phyloP scores from a whole-genome alignment of 805 yeast genomes.

The Clavispora vitiphila region DNA sequence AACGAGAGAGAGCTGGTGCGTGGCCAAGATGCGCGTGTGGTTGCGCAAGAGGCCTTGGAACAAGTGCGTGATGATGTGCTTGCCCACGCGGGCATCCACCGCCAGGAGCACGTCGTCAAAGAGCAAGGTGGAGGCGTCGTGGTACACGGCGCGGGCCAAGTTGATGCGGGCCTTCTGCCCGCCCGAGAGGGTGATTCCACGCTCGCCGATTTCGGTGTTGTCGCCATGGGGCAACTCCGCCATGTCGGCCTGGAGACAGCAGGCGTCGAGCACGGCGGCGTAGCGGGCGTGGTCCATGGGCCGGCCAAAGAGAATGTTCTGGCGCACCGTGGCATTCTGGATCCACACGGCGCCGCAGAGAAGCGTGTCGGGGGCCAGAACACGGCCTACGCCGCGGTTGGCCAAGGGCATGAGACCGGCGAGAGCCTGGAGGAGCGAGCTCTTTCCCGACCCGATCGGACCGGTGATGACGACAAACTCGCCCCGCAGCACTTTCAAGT shows the following conservation, averaged over 20 bases:
- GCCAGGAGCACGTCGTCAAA: constrained; percentile 43
- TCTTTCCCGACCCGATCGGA: constrained; percentile 40
- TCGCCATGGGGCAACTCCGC: constrained; percentile 31
- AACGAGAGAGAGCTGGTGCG: constrained; percentile 39
- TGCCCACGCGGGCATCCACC: constrained; percentile 41
- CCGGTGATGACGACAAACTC: constrained; percentile 42
- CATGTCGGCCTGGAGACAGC: constrained; percentile 38
- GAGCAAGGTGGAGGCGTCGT: constrained; percentile 27
- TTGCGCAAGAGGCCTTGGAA: constrained; percentile 29
- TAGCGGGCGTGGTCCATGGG: constrained; percentile 26
- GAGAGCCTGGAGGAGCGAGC: constrained; percentile 36
- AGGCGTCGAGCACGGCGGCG: constrained; percentile 27
- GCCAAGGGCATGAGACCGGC: constrained; percentile 35
- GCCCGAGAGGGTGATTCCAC: constrained; percentile 41
- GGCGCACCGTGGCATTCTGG: constrained; percentile 38
- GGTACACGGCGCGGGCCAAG: constrained; percentile 40
- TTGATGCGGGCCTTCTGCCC: constrained; percentile 43
- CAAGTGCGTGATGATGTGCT: constrained; percentile 32
- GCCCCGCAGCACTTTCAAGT: constrained; percentile 23
- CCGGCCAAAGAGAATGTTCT: constrained; percentile 35
- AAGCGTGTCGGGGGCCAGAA: constrained; percentile 25
- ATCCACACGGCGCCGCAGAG: constrained; percentile 40
- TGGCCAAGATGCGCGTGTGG: constrained; percentile 37
- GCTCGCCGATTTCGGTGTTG: constrained; percentile 40
- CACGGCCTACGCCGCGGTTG: constrained; percentile 21